phyloP scores from a whole-genome alignment of 2,329 filamentous ascomycete species.

The Sporothrix dimorphospora region DNA sequence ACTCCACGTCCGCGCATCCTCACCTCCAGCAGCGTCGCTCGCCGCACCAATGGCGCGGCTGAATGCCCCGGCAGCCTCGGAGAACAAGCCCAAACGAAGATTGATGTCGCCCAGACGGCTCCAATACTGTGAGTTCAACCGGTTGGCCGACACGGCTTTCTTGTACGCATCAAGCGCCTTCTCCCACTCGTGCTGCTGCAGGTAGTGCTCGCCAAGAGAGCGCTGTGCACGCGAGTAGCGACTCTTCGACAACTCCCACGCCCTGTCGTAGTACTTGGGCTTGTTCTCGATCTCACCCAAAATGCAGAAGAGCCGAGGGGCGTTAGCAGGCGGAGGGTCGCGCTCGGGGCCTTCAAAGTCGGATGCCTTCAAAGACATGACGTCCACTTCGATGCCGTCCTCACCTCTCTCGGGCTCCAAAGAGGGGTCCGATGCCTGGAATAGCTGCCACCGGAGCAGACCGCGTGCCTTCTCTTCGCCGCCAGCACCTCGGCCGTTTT shows the following conservation, averaged over 20 bases:
- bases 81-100: conserved; percentile 75
- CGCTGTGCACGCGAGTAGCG: conserved; percentile 87
- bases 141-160: conserved; percentile 76
- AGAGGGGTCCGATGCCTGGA: conserved; percentile 59
- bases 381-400: conserved; percentile 59
- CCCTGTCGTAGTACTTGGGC: conserved; percentile 74
- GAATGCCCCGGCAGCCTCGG: conserved; percentile 81
- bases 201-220: conserved; percentile 78
- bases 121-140: conserved; percentile 83
- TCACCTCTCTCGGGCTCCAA: conserved; percentile 42
- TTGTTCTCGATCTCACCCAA: conserved; percentile 85
- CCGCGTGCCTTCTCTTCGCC: conserved; percentile 79
- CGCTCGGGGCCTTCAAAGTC: conserved; percentile 66
- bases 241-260: conserved; percentile 81
- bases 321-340: conserved; percentile 74
- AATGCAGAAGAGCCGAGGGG: conserved; percentile 88
- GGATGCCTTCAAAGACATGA: conserved; percentile 57
- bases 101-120: conserved; percentile 87
- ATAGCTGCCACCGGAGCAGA: conserved; percentile 78
- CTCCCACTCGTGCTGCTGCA: conserved; percentile 65
- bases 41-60: conserved; percentile 72
- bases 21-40: conserved; percentile 69
- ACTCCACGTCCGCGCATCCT: conserved; percentile 91
- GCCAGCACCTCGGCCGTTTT: conserved; percentile 56
- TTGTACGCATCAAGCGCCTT: conserved; percentile 77